Percentiles rank a stretch among this genome's conserved stretches.
Evolutionary conservation across 306 rosid genomes (phyloP).

Genomic region (Benincasa hispida): DNA sequence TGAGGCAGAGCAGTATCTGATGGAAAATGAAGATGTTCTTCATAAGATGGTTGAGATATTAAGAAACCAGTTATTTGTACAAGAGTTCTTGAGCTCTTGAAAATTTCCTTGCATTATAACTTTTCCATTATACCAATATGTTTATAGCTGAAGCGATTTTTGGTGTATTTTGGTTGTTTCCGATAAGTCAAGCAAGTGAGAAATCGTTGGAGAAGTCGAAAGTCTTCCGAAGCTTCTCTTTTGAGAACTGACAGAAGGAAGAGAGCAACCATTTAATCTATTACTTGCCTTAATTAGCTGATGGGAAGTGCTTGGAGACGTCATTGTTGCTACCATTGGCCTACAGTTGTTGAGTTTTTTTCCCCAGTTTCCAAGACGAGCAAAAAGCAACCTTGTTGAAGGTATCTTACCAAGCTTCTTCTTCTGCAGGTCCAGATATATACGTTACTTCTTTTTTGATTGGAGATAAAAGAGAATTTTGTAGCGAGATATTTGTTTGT

Average conservation of each 20-base stretch:
- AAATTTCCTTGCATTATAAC: background rate
- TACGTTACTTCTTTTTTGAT: background rate
- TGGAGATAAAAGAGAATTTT: background rate
- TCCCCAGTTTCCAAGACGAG: background rate
- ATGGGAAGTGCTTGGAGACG: background rate
- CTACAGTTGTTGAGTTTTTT: background rate
- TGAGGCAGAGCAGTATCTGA: slow-evolving; percentile 38
- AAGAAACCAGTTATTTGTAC: slow-evolving; percentile 30
- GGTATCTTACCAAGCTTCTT: background rate
- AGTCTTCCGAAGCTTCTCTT: background rate
- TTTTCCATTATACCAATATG: background rate
- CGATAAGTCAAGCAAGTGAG: background rate
- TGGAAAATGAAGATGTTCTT: slow-evolving; percentile 25
- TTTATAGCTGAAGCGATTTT: background rate
- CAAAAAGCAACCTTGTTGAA: background rate
- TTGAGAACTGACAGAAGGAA: background rate
- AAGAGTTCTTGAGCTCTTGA: background rate
- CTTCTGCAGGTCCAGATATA: background rate
- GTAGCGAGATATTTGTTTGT: background rate
- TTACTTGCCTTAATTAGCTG: background rate
- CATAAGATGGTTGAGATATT: slow-evolving; percentile 35
- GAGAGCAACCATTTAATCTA: background rate
- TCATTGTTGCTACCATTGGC: background rate
- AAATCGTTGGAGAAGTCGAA: background rate
- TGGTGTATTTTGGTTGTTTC: background rate